These are phyloP conservation scores for Artemisia tridentata DNA, from an alignment of 129 eudicot genomes.

Conservation along the genomic window DNA sequence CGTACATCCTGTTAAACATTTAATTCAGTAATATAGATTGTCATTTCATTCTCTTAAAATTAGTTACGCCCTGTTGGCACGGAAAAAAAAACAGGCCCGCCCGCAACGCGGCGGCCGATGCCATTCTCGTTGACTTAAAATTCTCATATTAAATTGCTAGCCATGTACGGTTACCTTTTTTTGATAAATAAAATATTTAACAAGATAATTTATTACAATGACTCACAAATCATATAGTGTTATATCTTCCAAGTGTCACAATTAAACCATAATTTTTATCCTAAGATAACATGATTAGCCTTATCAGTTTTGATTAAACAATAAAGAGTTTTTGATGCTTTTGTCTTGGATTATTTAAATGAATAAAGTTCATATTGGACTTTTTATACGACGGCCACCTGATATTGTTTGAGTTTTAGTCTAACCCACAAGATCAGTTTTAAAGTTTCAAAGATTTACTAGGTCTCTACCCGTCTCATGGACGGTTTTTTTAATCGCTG, in stretches of 20 bases:
- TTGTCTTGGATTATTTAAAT: background rate
- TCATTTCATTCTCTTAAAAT: no score
- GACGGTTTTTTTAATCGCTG: no score
- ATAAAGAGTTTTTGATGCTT: background rate
- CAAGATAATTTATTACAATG: background rate
- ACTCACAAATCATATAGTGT: slow-evolving; percentile 1
- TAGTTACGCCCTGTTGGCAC: no score
- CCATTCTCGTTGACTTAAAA: no score
- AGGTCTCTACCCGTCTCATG: background rate
- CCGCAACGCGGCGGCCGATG: no score
- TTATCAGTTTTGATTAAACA: background rate
- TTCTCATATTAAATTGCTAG: background rate
- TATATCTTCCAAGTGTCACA: slow-evolving; percentile 5
- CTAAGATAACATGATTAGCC: background rate
- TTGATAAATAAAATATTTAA: background rate
- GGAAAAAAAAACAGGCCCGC: no score
- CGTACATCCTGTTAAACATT: no score
- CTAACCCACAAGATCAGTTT: slow-evolving; percentile 15
- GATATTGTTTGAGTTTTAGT: slow-evolving; percentile 8
- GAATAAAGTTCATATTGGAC: background rate
- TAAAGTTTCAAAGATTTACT: background rate
- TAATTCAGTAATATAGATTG: no score
- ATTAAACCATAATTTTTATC: slow-evolving; percentile 8
- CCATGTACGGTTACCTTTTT: background rate
- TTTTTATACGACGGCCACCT: background rate